Evolutionary conservation across 306 rosid species (phyloP).

Genomic region (Abrus pulchellus): DNA sequence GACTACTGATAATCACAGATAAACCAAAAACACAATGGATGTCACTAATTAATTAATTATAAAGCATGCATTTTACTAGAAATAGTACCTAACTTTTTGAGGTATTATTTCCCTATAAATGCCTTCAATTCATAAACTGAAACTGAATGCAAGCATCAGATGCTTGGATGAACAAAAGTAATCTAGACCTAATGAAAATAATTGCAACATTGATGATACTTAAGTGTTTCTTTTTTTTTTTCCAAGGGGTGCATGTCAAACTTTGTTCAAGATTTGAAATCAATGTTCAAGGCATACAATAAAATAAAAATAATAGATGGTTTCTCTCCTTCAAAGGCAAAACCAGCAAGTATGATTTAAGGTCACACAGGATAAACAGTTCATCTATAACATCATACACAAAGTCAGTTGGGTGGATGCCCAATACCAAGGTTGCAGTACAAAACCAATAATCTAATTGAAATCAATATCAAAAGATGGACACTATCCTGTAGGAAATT

Average conservation of each 20-base stretch:
- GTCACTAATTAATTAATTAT: not conserved
- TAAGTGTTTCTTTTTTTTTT: not conserved
- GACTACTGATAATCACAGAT: not conserved
- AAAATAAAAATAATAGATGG: conserved; percentile 7
- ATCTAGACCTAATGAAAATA: not conserved
- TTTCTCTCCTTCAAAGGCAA: conserved; percentile 24
- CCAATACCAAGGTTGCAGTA: conserved; percentile 27
- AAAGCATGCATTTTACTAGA: conserved; percentile 31
- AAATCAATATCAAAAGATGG: conserved; percentile 30
- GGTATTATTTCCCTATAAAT: conserved; percentile 13
- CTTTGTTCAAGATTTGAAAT: conserved; percentile 21
- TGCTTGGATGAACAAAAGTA: conserved; percentile 11
- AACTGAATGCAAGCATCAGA: conserved; percentile 31
- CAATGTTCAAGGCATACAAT: conserved; percentile 20
- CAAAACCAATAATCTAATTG: conserved; percentile 37
- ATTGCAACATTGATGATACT: conserved; percentile 38
- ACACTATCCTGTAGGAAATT: conserved; percentile 23
- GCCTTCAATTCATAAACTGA: conserved; percentile 32
- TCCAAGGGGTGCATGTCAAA: conserved; percentile 24
- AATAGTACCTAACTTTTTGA: not conserved
- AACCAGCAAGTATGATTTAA: conserved; percentile 28
- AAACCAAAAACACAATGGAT: conserved; percentile 8
- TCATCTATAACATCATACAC: conserved; percentile 11
- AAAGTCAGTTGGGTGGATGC: conserved; percentile 7
- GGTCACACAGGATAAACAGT: conserved; percentile 11